These are phyloP conservation scores for Crithidia acanthocephali DNA, from an alignment of 208 protist species.

Conservation along the genomic window DNA sequence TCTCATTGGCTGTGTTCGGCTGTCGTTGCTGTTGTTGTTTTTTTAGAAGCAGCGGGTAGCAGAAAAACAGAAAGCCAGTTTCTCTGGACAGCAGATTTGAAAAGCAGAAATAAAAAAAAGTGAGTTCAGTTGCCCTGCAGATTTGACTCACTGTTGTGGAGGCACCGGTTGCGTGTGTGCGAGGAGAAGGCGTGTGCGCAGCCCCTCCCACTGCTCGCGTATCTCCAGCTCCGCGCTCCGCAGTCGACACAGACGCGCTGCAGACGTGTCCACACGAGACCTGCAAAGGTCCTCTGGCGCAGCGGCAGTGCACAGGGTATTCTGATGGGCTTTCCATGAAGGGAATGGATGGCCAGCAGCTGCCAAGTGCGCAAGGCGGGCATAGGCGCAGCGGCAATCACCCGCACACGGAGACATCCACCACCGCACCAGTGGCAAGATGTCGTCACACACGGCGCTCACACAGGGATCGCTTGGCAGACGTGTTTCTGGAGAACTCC, in stretches of 20 bases:
- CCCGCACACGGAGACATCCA: constrained; percentile 1
- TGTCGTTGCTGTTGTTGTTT: too few relatives aligned
- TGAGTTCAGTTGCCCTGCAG: too few relatives aligned
- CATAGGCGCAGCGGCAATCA: constrained; percentile 2
- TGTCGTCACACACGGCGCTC: background rate
- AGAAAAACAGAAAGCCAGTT: background rate
- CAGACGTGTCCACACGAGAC: background rate
- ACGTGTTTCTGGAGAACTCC: too few relatives aligned
- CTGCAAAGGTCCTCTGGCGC: too few relatives aligned
- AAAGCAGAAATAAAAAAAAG: too few relatives aligned
- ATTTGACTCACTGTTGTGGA: background rate
- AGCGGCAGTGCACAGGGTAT: too few relatives aligned
- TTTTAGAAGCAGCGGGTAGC: background rate
- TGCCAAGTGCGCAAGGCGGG: background rate
- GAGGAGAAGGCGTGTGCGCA: constrained; percentile 6
- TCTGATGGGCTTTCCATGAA: too few relatives aligned
- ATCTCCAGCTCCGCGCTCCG: constrained; percentile 7
- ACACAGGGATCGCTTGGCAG: background rate
- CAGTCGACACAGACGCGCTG: background rate
- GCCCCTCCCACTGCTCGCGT: constrained; percentile 12
- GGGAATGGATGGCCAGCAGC: background rate
- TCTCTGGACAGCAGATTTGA: too few relatives aligned
- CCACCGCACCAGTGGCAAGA: constrained; percentile 3
- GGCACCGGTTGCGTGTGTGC: background rate
- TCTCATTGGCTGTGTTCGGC: too few relatives aligned